phyloP scores from a whole-genome alignment of 345 rosid species.

The Zanthoxylum bungeanum region DNA sequence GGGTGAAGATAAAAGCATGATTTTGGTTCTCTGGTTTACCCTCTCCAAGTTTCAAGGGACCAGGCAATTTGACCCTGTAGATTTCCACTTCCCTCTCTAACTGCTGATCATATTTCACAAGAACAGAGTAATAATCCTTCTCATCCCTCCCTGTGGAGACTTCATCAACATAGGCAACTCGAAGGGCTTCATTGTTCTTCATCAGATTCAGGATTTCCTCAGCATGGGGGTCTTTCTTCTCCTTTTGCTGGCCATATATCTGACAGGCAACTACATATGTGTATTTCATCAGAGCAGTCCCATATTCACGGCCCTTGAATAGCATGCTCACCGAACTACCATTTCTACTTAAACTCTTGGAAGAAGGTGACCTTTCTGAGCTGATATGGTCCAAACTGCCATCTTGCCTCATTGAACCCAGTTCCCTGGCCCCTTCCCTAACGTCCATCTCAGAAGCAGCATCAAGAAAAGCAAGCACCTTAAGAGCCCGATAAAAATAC shows the following conservation, averaged over 20 bases:
- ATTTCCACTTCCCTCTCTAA: constrained; percentile 83
- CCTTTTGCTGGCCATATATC: constrained; percentile 90
- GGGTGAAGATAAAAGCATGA: constrained; percentile 91
- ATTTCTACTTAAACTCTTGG: constrained; percentile 61
- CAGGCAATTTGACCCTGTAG: constrained; percentile 90
- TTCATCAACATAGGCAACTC: constrained; percentile 96
- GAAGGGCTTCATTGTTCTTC: constrained; percentile 87
- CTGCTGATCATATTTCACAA: constrained; percentile 82
- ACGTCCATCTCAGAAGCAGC: constrained; percentile 96
- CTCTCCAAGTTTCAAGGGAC: constrained; percentile 95
- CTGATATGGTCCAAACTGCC: constrained; percentile 33
- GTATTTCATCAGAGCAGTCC: constrained; percentile 90
- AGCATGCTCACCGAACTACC: constrained; percentile 53
- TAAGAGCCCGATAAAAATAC: constrained; percentile 95
- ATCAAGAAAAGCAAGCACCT: constrained; percentile 93
- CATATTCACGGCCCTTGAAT: constrained; percentile 84
- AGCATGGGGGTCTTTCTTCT: constrained; percentile 82
- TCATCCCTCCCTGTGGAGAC: constrained; percentile 58
- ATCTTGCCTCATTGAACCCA: constrained; percentile 62
- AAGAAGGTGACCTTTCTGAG: constrained; percentile 45
- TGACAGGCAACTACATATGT: constrained; percentile 96
- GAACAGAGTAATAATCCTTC: constrained; percentile 84
- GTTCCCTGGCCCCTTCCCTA: constrained; percentile 73
- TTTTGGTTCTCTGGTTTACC: constrained; percentile 99
- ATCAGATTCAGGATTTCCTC: constrained; percentile 80